phyloP scores from a whole-genome alignment of 768 basidiomycete species.

The Tricholoma sp. region DNA sequence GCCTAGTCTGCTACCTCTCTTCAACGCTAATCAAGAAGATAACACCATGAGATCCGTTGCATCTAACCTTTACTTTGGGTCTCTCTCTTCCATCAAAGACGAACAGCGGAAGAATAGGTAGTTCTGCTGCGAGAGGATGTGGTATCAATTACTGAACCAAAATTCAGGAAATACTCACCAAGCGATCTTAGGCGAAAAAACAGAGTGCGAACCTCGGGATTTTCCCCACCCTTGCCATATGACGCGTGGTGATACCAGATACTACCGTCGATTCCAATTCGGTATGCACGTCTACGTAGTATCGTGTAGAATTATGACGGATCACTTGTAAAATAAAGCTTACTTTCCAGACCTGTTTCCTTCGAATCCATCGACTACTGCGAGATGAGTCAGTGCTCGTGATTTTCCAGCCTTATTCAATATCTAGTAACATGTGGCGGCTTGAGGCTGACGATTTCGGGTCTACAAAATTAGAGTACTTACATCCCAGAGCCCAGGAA shows the following conservation, averaged over 20 bases:
- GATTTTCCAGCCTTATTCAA: slow-evolving; percentile 19
- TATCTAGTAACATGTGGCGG: slow-evolving; percentile 4
- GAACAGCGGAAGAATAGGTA: slow-evolving; percentile 63
- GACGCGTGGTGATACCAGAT: slow-evolving; percentile 65
- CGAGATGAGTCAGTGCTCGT: slow-evolving; percentile 19
- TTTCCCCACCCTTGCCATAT: slow-evolving; percentile 59
- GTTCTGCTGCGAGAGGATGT: slow-evolving; percentile 12
- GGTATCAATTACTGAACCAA: slow-evolving; percentile 8
- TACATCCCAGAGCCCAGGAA: slow-evolving; percentile 25
- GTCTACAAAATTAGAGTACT: background rate
- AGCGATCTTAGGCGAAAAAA: slow-evolving; percentile 59
- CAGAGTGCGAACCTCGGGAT: slow-evolving; percentile 64
- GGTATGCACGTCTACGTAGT: slow-evolving; percentile 38
- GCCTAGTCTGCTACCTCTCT: slow-evolving; percentile 29
- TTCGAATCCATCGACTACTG: slow-evolving; percentile 21
- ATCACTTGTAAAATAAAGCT: slow-evolving; percentile 41
- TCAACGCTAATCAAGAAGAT: background rate
- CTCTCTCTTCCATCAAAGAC: slow-evolving; percentile 71
- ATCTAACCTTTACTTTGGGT: slow-evolving; percentile 56
- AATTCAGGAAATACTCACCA: slow-evolving; percentile 33
- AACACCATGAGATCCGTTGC: slow-evolving; percentile 20
- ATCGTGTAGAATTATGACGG: slow-evolving; percentile 37
- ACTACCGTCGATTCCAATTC: slow-evolving; percentile 66
- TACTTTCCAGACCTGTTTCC: slow-evolving; percentile 47
- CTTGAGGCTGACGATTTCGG: background rate